Evolutionary conservation across 257 asterid species (phyloP).

Genomic region (Gentiana macrophylla): DNA sequence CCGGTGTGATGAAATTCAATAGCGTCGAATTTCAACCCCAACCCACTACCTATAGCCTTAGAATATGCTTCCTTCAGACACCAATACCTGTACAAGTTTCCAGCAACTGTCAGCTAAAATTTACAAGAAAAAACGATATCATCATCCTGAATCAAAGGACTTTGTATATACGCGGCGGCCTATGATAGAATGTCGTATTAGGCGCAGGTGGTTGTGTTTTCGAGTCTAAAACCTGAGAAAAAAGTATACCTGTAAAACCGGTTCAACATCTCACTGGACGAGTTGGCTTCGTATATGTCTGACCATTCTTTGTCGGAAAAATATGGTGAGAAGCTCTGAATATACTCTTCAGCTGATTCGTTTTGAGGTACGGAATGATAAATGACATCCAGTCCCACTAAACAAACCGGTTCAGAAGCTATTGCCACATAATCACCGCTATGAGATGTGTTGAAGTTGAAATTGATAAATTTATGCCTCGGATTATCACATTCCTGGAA

Average conservation of each 20-base stretch:
- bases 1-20: constrained; percentile 60
- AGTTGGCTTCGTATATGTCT: constrained; percentile 33
- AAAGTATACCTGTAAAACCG: constrained; percentile 50
- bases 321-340: constrained; percentile 48
- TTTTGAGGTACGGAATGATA: constrained; percentile 49
- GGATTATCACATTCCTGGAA: constrained; percentile 35
- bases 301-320: constrained; percentile 75
- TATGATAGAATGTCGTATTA: too few relatives aligned
- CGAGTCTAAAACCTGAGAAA: not conserved
- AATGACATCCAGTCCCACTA: constrained; percentile 81
- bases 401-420: constrained; percentile 90
- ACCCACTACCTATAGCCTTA: constrained; percentile 78
- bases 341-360: constrained; percentile 48
- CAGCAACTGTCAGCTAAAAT: constrained; percentile 3
- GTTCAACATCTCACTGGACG: constrained; percentile 46
- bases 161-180: too few relatives aligned
- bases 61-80: constrained; percentile 86
- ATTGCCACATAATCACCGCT: constrained; percentile 87
- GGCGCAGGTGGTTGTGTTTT: too few relatives aligned
- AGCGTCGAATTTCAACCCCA: constrained; percentile 59
- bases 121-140: not conserved
- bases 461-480: constrained; percentile 42
- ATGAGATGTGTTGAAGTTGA: constrained; percentile 81
- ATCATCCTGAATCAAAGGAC: too few relatives aligned
- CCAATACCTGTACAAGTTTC: constrained; percentile 69